phyloP scores from a whole-genome alignment of 176 grass and related monocot genomes.

The Rhynchospora tenuis region DNA sequence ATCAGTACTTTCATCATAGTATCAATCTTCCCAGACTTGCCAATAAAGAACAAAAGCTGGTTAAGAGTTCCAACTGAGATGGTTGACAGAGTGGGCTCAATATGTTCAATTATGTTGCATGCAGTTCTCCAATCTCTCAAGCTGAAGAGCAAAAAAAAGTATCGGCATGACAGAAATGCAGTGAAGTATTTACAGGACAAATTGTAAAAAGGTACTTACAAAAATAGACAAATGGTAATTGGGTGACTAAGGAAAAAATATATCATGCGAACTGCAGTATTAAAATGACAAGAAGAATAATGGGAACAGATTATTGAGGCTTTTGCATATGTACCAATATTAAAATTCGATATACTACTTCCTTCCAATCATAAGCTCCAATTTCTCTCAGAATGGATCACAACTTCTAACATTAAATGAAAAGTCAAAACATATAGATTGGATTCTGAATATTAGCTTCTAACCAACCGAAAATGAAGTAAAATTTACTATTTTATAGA shows the following conservation, averaged over 20 bases:
- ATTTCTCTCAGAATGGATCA: background rate
- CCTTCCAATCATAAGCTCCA: background rate
- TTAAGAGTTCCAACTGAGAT: slow-evolving; percentile 75
- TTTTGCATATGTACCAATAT: background rate
- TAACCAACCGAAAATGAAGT: background rate
- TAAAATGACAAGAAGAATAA: slow-evolving; percentile 17
- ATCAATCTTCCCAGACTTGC: slow-evolving; percentile 88
- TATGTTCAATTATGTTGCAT: slow-evolving; percentile 58
- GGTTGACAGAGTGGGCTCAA: slow-evolving; percentile 64
- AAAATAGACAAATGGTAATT: background rate
- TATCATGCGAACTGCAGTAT: slow-evolving; percentile 7
- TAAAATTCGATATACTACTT: background rate
- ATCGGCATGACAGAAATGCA: background rate
- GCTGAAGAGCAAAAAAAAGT: slow-evolving; percentile 39
- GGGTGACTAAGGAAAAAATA: slow-evolving; percentile 10
- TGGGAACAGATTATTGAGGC: background rate
- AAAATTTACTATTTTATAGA: background rate
- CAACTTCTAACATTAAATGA: background rate
- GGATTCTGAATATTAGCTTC: background rate
- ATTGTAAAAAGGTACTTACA: slow-evolving; percentile 4
- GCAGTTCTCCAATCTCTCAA: slow-evolving; percentile 77
- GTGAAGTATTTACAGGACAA: background rate
- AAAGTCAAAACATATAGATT: background rate
- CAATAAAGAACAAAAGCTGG: slow-evolving; percentile 79
- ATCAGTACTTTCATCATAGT: slow-evolving; percentile 83